Base-by-base conservation (phyloP, 352 stramenopile species). In the Thraustotheca clavata region DNA sequence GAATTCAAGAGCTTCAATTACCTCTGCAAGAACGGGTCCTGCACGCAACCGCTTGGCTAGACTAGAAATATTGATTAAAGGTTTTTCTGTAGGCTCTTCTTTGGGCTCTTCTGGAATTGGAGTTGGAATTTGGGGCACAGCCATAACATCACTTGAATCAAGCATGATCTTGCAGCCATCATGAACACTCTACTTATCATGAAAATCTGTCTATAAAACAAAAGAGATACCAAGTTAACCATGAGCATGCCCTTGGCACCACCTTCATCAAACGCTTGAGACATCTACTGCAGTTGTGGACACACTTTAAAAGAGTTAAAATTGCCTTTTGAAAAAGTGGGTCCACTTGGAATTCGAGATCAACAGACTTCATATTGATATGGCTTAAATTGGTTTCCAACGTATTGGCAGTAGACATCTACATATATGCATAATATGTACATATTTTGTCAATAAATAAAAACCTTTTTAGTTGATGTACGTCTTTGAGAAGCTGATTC, bases 181-280 rank as follows among this genome's bases (percentile, higher is more conserved):
- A 22, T 96, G 90, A n/a, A 94, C 75, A 22, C 81, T 77, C 55
- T 77, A 62, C 27, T 70, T 3, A 35, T 49, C 5, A 16, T 24
- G 16, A 38, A 12, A 39, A 31, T 24, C 2, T 43, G 16, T 12
- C 11, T 5, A 60, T 16, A 65, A 14, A 4, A 31, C 34, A 27
- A n/a, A 50, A 43, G 16, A 40, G 33, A 4, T 57, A 70, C 62
- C 9, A 98, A 73, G 62, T 97, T 96, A n/a, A 86, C 80, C n/a
- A 97, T 69, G 24, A 98, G 68, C 87, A 98, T 94, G 11, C 90
- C 90, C 62, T 92, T 93, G 0, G 91, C 90, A 2, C 89, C 89
- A 1, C 88, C 89, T 69, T 95, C 89, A 68, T 98, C 91, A 60
- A 97, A 96, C 4, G 77, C 88, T 65, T 96, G 83, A 27, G 80